Conservation (phyloP, 202 grass and related monocot species). For the Eragrostis tef region DNA sequence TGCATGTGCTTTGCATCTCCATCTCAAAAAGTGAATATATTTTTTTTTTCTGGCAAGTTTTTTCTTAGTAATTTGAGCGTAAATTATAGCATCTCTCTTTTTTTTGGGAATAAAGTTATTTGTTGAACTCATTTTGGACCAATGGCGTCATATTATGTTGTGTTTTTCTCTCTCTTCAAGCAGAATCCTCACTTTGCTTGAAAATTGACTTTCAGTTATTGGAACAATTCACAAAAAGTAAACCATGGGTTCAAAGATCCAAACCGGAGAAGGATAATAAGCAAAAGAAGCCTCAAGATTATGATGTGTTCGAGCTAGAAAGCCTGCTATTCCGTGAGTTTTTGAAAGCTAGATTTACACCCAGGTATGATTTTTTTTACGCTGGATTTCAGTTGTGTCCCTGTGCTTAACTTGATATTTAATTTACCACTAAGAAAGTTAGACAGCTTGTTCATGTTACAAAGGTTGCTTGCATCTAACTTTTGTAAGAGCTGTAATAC, state of each 20-base stretch:
- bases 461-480: too few relatives aligned
- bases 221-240: slow-evolving; percentile 51
- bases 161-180: not conserved
- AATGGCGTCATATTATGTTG: slow-evolving; percentile 3
- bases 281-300: slow-evolving; percentile 30
- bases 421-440: too few relatives aligned
- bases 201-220: slow-evolving; percentile 60
- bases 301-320: slow-evolving; percentile 50
- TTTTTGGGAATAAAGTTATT: not conserved
- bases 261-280: not conserved
- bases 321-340: slow-evolving; percentile 40
- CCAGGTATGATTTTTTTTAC: not conserved
- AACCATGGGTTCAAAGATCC: slow-evolving; percentile 49
- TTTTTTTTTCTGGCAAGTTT: not conserved
- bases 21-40: not conserved
- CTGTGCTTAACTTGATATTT: not conserved
- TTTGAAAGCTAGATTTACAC: slow-evolving; percentile 33
- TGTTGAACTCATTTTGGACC: not conserved
- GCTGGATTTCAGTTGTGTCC: not conserved
- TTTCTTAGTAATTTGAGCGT: not conserved
- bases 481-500: too few relatives aligned
- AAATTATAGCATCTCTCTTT: not conserved
- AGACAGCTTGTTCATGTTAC: too few relatives aligned
- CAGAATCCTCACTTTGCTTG: not conserved
- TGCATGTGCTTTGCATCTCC: not conserved